A percentile compares a stretch with the other conserved stretches of the same genome.
phyloP scores from a whole-genome alignment of 139 green algal species.

The Picochlorum sp. region DNA sequence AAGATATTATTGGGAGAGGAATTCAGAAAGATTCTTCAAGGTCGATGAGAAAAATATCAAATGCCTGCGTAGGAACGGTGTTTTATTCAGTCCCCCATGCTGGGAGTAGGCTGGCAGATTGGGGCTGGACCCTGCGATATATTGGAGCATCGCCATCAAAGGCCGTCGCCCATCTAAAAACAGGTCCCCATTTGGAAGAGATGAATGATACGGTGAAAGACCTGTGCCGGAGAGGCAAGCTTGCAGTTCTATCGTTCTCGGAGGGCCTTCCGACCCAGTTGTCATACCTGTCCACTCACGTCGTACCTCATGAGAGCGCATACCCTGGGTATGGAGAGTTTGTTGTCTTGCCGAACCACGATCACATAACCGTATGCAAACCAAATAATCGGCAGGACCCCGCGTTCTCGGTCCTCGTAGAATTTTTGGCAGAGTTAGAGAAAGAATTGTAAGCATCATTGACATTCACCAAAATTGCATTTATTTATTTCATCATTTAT shows the following conservation, averaged over 20 bases:
- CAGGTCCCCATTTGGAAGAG: constrained; percentile 51
- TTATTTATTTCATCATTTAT: constrained; percentile 4
- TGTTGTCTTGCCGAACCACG: constrained; percentile 34
- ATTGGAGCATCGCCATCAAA: constrained; percentile 44
- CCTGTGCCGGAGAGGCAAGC: constrained; percentile 19
- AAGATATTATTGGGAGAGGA: constrained; percentile 55
- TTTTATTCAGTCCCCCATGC: constrained; percentile 74
- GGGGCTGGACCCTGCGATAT: constrained; percentile 66
- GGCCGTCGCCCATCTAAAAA: constrained; percentile 45
- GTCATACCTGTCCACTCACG: constrained; percentile 34
- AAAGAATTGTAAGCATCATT: no score
- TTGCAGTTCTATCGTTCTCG: constrained; percentile 41
- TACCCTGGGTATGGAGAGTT: constrained; percentile 64
- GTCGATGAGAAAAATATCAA: constrained; percentile 18
- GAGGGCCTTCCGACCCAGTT: constrained; percentile 52
- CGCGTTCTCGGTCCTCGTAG: constrained; percentile 18
- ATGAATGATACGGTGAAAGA: constrained; percentile 41
- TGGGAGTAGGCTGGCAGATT: constrained; percentile 56
- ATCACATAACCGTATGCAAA: constrained; percentile 75
- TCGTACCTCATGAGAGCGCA: constrained; percentile 54
- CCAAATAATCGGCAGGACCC: constrained; percentile 18
- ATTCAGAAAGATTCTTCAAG: neutral
- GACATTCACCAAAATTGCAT: no score
- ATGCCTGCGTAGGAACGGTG: constrained; percentile 41
- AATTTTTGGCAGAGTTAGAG: constrained; percentile 15